Base-by-base conservation (phyloP, 2,329 filamentous ascomycete genomes). In the Paracamarosporium sp. region DNA sequence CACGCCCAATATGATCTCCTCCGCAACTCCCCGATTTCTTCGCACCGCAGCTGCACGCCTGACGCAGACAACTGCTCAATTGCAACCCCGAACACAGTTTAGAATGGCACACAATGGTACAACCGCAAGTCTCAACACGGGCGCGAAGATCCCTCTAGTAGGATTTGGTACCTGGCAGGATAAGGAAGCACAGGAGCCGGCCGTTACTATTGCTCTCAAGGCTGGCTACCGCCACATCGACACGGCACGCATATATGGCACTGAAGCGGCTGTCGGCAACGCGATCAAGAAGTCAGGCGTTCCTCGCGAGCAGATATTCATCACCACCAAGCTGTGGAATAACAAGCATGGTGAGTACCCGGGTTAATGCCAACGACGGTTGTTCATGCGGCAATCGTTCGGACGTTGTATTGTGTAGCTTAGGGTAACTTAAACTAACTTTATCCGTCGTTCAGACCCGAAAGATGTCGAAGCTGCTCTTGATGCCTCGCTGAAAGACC, bases 291-390 rank as follows among this genome's bases (percentile, higher is more conserved):
- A 73, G 31, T 68, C 67, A 2, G 72, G 71, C 20, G 55, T 75
- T 25, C 64, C 70, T 27, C 70, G 71, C 30, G 90, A 64, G 3
- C 53, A 73, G 27, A 62, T 74, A 40, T 74, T 74, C 59, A 61
- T 75, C 25, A 74, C 93, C 59, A 92, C 90, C 76, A 96, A 96
- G 83, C 87, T 96, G 53, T 96, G 92, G 92, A 93, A 93, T 82
- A 89, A 88, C 70, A 93, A 92, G 84, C 91, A 96, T 82, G 89
- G 36, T 40, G 8, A 22, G 36, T 40, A 12, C 9, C 17, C 17
- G n/a, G 12, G 6, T 20, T 20, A 8, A 13, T 11, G 9, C 30
- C 30, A 31, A 31, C 3, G 13, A 13, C 13, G 30, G 30, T 31
- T 11, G 30, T 8, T 8, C 30, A 31, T 4, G 13, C 30, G 13